Evolutionary conservation across 2,329 filamentous ascomycete genomes (phyloP), one percentile per base, ranked within the genome.

Genomic region (Penicillium sp.): DNA sequence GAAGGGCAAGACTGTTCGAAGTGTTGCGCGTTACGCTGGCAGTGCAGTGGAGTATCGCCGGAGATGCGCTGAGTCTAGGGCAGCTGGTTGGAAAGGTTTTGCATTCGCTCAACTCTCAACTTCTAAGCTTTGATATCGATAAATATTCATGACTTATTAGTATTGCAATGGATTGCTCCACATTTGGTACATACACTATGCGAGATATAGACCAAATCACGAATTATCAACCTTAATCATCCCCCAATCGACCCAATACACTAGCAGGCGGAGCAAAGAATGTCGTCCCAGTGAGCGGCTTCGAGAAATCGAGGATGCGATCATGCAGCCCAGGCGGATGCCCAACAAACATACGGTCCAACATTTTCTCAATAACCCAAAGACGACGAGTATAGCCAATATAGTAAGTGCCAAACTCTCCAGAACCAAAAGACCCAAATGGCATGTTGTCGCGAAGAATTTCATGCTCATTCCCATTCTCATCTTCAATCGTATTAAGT

Each of bases 401-500:
- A 12, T 46, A 52, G 22, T 52, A 52, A 2, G 50, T 52, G 4
- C 33, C 45, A 28, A 48, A 48, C 12, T 48, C 45, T n/a, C 11
- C 45, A 0, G 73, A 65, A 0, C 75, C 79, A 0, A 82, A 82
- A 0, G 78, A 79, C 0, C 82, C 83, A 66, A 85, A 85, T 0
- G 83, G 82, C 83, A 85, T 85, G 58, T 85, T 85, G 55, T 85
- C 82, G 0, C 83, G 74, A 3, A 85, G 69, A 38, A 85, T 83
- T 35, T 75, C 77, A 58, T 81, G 70, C 66, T 85, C 82, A 8
- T 73, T 68, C 0, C 81, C 82, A 8, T 75, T 55, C 4, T 79
- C 77, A 53, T 82, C 80, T 42, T 79, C 76, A 36, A 85, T 78
- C 0, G 81, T 84, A 2, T 76, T 75, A 0, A 85, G 77, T 5